phyloP scores from a whole-genome alignment of 495 filamentous ascomycete genomes.

The Aspergillus sclerotioniger region DNA sequence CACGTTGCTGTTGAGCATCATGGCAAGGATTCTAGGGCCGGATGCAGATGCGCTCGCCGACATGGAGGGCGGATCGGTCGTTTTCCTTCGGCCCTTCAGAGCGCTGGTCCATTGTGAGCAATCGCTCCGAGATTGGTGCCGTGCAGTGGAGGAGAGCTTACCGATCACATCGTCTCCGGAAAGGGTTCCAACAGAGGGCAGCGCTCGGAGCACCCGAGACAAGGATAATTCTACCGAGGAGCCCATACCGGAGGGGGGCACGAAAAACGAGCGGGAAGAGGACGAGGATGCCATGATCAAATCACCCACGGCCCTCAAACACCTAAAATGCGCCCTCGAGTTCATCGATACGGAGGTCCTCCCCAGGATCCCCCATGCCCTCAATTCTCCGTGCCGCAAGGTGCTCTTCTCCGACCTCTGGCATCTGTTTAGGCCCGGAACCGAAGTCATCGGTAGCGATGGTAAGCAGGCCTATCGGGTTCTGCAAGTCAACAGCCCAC shows the following conservation, averaged over 20 bases:
- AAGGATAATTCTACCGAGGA: background rate
- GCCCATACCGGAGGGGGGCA: background rate
- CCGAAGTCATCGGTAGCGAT: constrained; percentile 24
- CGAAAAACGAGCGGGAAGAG: background rate
- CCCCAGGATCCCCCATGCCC: background rate
- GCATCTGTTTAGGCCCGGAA: constrained; percentile 38
- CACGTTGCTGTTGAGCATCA: background rate
- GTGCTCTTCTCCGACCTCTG: constrained; percentile 41
- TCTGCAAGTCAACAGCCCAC: constrained; percentile 19
- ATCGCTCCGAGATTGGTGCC: background rate
- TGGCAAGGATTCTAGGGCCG: constrained; percentile 2
- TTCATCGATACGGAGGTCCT: background rate
- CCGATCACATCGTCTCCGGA: background rate
- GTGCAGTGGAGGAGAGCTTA: background rate
- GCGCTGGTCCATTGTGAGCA: constrained; percentile 1
- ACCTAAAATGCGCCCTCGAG: background rate
- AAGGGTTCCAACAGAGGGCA: background rate
- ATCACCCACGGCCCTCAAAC: background rate
- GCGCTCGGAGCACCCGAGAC: background rate
- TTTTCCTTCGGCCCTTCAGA: constrained; percentile 2
- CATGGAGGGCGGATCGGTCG: background rate
- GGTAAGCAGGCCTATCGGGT: constrained; percentile 28
- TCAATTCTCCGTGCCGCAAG: constrained; percentile 11
- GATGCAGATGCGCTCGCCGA: background rate
- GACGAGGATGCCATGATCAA: background rate